These are phyloP conservation scores for Hypoxylon sp. DNA, from an alignment of 2,329 filamentous ascomycete genomes.

Conservation along the genomic window DNA sequence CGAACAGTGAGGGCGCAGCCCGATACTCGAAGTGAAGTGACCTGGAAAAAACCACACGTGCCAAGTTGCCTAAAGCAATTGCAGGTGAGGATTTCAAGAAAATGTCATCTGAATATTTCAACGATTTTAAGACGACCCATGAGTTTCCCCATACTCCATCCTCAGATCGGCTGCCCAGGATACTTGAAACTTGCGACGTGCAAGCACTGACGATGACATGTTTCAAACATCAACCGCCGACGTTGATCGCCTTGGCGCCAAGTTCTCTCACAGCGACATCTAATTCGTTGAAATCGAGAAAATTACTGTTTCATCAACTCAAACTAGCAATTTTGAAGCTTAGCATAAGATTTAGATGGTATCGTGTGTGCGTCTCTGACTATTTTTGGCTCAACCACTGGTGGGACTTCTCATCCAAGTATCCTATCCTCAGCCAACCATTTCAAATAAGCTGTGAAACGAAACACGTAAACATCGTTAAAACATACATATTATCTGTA, in stretches of 20 bases:
- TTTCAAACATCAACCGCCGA: slow-evolving; percentile 38
- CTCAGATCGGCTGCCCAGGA: slow-evolving; percentile 19
- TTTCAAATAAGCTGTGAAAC: slow-evolving; percentile 19
- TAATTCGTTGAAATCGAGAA: slow-evolving; percentile 25
- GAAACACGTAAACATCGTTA: slow-evolving; percentile 13
- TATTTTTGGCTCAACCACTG: slow-evolving; percentile 39
- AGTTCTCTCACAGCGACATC: slow-evolving; percentile 15
- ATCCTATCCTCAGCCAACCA: slow-evolving; percentile 6
- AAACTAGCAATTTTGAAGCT: slow-evolving; percentile 20
- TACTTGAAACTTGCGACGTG: slow-evolving; percentile 35
- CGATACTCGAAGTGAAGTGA: slow-evolving; percentile 38
- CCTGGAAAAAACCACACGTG: slow-evolving; percentile 32
- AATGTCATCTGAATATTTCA: slow-evolving; percentile 4
- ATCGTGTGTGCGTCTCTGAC: slow-evolving; percentile 13
- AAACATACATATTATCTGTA: slow-evolving; percentile 6
- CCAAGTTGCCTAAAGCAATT: slow-evolving; percentile 26
- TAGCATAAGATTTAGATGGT: slow-evolving; percentile 11
- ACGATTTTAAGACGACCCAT: slow-evolving; percentile 19
- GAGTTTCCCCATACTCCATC: slow-evolving; percentile 10
- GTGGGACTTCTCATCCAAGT: slow-evolving; percentile 7
- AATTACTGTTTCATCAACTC: slow-evolving; percentile 24
- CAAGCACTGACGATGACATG: slow-evolving; percentile 29
- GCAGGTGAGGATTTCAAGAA: slow-evolving; percentile 30
- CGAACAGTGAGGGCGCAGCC: slow-evolving; percentile 42
- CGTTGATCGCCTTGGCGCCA: slow-evolving; percentile 42